A percentile compares a stretch with the other conserved stretches of the same genome.
Evolutionary conservation across 2,329 filamentous ascomycete species (phyloP).

Genomic region (Neofusicoccum kwambonambiense): DNA sequence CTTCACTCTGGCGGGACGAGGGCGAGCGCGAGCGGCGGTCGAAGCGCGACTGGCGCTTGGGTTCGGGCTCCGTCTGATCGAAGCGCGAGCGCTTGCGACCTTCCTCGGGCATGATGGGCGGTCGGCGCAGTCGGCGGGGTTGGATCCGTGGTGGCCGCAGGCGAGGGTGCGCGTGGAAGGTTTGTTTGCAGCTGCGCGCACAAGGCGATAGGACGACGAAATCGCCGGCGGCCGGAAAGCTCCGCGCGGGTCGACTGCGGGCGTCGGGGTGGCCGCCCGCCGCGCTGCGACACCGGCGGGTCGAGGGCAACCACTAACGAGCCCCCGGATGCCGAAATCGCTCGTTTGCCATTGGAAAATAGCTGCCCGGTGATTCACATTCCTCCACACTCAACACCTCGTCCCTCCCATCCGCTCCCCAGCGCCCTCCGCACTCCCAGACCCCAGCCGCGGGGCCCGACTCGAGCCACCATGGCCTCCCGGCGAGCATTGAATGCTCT

Average conservation of each 20-base stretch:
- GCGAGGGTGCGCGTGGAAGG: neutral
- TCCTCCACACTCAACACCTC: constrained; percentile 6
- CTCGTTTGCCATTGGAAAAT: constrained; percentile 15
- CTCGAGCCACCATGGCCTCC: constrained; percentile 40
- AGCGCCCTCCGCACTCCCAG: neutral
- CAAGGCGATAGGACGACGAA: constrained; percentile 4
- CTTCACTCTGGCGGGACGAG: constrained; percentile 61
- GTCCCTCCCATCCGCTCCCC: neutral
- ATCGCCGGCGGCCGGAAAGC: constrained; percentile 3
- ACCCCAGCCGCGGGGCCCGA: neutral
- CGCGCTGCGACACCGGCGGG: neutral
- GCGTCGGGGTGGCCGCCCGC: neutral
- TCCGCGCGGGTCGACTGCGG: neutral
- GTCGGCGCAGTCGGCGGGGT: neutral
- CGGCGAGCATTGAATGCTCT: constrained; percentile 39
- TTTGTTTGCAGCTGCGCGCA: constrained; percentile 7
- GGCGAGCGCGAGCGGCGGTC: constrained; percentile 90
- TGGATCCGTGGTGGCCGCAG: neutral
- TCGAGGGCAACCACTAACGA: neutral
- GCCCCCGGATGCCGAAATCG: neutral
- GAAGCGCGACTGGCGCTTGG: constrained; percentile 71
- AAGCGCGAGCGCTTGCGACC: constrained; percentile 91
- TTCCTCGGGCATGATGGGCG: constrained; percentile 67
- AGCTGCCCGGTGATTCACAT: constrained; percentile 12
- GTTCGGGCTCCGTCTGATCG: constrained; percentile 84